Percentiles rank a stretch among this genome's conserved stretches.
Conservation (phyloP, 1,139 yeast genomes). For the Yamadazyma taylorii region DNA sequence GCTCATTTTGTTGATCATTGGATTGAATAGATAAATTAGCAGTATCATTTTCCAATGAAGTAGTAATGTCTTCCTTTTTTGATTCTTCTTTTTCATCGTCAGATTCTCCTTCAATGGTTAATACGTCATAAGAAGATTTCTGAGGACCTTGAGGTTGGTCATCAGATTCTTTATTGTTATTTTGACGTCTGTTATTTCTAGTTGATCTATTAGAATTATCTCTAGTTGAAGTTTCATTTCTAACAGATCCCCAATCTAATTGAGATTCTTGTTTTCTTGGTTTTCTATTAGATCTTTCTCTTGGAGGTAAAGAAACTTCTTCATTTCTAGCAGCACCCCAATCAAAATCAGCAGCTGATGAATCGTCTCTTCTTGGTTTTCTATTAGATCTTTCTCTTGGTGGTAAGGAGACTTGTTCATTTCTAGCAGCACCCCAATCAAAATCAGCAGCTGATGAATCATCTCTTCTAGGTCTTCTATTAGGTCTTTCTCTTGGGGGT, state of each 20-base stretch:
- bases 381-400: slow-evolving; percentile 39
- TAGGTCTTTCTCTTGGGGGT: slow-evolving; percentile 27
- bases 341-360: slow-evolving; percentile 53
- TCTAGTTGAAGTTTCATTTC: slow-evolving; percentile 3
- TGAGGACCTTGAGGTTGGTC: slow-evolving; percentile 45
- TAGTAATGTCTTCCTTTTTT: slow-evolving; percentile 2
- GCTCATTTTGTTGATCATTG: slow-evolving; percentile 23
- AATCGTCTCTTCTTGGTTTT: slow-evolving; percentile 37
- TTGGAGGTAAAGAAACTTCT: slow-evolving; percentile 28
- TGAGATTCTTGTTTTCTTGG: slow-evolving; percentile 48
- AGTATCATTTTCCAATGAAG: slow-evolving; percentile 42
- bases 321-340: slow-evolving; percentile 60
- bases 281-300: slow-evolving; percentile 16
- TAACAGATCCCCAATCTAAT: slow-evolving; percentile 53
- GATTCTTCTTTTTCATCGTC: slow-evolving; percentile 46
- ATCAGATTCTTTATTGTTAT: slow-evolving; percentile 21
- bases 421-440: slow-evolving; percentile 64
- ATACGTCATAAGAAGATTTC: slow-evolving; percentile 64
- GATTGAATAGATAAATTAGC: slow-evolving; percentile 38
- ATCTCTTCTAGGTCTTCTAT: slow-evolving; percentile 27
- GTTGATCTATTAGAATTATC: slow-evolving; percentile 1
- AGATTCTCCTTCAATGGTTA: slow-evolving; percentile 56
- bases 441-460: slow-evolving; percentile 50
- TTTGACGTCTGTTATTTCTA: slow-evolving; percentile 9
- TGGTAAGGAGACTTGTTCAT: slow-evolving; percentile 31